A percentile compares a stretch with the other conserved stretches of the same genome.
phyloP scores from a whole-genome alignment of 352 stramenopile species.

The Globisporangium apiculatum region DNA sequence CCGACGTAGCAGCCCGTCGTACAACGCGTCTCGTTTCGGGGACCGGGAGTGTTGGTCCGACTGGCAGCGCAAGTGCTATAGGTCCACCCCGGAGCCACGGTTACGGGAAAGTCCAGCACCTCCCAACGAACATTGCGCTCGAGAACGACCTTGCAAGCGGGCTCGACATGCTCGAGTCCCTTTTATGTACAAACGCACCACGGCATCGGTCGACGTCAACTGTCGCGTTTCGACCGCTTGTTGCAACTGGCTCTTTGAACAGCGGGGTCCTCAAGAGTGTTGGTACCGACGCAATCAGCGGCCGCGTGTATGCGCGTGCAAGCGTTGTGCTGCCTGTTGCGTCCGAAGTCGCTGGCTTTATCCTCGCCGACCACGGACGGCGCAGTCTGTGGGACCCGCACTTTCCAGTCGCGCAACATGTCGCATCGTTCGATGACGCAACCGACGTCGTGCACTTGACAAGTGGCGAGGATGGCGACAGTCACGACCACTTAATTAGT shows the following conservation, averaged over 20 bases:
- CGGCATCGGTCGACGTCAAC: constrained; percentile 11
- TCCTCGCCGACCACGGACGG: constrained; percentile 59
- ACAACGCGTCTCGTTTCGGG: constrained; percentile 1
- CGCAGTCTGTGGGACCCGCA: constrained; percentile 75
- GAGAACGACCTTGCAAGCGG: constrained; percentile 69
- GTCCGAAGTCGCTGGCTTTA: constrained; percentile 52
- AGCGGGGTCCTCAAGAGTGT: constrained; percentile 61
- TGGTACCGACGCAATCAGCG: constrained; percentile 26
- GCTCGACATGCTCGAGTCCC: constrained; percentile 53
- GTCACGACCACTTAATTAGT: no score
- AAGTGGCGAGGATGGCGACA: constrained; percentile 15
- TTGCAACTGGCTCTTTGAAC: constrained; percentile 9
- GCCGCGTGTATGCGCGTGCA: constrained; percentile 46
- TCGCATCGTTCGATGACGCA: constrained; percentile 67
- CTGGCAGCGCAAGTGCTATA: constrained; percentile 13
- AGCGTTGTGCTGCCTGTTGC: constrained; percentile 60
- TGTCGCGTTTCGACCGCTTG: constrained; percentile 54
- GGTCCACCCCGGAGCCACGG: constrained; percentile 16
- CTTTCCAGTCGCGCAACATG: constrained; percentile 50
- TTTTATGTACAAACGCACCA: constrained; percentile 28
- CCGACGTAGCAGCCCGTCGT: background rate
- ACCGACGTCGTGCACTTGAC: constrained; percentile 70
- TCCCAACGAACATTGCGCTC: constrained; percentile 62
- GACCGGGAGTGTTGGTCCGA: constrained; percentile 14
- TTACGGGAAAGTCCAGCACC: constrained; percentile 39